These are phyloP conservation scores for Chrysanthemum lavandulifolium DNA, from an alignment of 129 eudicot genomes.

Conservation along the genomic window DNA sequence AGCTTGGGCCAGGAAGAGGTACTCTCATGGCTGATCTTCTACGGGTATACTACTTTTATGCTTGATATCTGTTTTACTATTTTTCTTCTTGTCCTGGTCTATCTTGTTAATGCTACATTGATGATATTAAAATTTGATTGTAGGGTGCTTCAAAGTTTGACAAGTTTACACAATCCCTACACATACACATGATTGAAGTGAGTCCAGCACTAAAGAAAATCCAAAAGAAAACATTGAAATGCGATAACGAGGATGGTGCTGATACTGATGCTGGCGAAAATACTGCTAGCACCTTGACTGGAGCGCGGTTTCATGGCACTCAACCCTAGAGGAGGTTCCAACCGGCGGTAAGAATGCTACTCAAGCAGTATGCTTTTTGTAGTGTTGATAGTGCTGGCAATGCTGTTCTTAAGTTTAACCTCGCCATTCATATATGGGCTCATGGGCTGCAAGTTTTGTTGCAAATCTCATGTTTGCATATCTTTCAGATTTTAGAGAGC, in stretches of 20 bases:
- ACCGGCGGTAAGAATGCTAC: slow-evolving; percentile 65
- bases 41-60: slow-evolving; percentile 51
- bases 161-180: slow-evolving; percentile 66
- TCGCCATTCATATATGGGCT: not conserved
- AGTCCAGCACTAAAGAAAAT: slow-evolving; percentile 80
- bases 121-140: not conserved
- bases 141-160: slow-evolving; percentile 88
- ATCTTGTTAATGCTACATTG: slow-evolving; percentile 6
- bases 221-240: slow-evolving; percentile 65
- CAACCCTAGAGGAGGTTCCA: slow-evolving; percentile 83
- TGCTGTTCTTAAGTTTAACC: slow-evolving; percentile 2
- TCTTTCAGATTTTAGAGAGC: slow-evolving; percentile 5
- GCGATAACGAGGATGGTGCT: slow-evolving; percentile 38
- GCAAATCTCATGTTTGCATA: slow-evolving; percentile 1
- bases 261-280: slow-evolving; percentile 30
- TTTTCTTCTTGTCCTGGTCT: not conserved
- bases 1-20: slow-evolving; percentile 99
- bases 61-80: slow-evolving; percentile 9
- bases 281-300: slow-evolving; percentile 52
- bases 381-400: not conserved
- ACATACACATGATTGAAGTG: slow-evolving; percentile 87
- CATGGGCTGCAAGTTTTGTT: slow-evolving; percentile 3
- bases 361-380: too few relatives aligned
- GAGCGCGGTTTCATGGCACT: slow-evolving; percentile 87
- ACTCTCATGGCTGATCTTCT: slow-evolving; percentile 97